Evolutionary conservation across 306 rosid genomes (phyloP).

Genomic region (Herpetospermum pedunculosum): DNA sequence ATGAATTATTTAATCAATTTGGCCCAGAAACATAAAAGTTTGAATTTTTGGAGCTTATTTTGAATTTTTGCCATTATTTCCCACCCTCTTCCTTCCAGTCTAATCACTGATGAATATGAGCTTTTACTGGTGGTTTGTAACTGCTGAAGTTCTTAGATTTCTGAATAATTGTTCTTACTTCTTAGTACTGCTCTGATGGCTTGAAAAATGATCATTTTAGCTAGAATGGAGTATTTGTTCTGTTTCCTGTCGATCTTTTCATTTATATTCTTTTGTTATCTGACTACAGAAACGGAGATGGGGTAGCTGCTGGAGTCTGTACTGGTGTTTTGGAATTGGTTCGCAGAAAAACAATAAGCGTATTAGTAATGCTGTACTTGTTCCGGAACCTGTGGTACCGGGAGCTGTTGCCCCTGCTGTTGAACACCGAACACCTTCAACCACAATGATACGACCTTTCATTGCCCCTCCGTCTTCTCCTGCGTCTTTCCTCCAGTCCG

Average conservation of each 20-base stretch:
- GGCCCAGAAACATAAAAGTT: not conserved
- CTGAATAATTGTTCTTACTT: not conserved
- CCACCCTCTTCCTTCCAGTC: not conserved
- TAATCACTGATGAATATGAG: not conserved
- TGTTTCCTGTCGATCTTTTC: not conserved
- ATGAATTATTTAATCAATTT: not conserved
- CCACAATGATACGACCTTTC: conserved; percentile 59
- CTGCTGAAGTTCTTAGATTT: not conserved
- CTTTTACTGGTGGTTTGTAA: not conserved
- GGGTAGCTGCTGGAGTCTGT: conserved; percentile 85
- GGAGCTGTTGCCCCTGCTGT: conserved; percentile 35
- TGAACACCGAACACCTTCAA: conserved; percentile 43
- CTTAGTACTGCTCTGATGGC: not conserved
- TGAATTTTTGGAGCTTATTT: not conserved
- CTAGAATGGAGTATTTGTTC: not conserved
- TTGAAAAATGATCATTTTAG: not conserved
- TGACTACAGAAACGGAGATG: conserved; percentile 77
- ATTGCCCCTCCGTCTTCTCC: conserved; percentile 98
- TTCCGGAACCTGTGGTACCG: conserved; percentile 64
- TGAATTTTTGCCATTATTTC: not conserved
- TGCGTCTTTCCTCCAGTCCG: conserved; percentile 83
- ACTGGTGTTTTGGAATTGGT: conserved; percentile 67
- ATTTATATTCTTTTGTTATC: conserved; percentile 13
- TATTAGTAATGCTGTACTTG: conserved; percentile 83
- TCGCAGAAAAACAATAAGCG: conserved; percentile 66